Evolutionary conservation across 1,139 yeast species (phyloP).

Genomic region (Debaryomyces sp.): DNA sequence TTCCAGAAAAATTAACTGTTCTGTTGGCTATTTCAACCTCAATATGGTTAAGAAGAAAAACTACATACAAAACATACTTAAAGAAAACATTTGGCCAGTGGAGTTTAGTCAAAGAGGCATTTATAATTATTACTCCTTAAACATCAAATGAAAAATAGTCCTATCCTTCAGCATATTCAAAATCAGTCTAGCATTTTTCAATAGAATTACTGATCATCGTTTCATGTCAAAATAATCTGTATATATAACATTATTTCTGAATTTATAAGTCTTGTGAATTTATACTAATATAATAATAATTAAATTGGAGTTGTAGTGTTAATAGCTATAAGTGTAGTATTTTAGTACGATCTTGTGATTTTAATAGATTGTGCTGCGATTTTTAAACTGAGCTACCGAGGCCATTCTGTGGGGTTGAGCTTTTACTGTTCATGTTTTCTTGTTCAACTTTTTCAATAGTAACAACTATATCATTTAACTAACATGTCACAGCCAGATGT

Average conservation of each 20-base stretch:
- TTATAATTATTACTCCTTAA: constrained; percentile 66
- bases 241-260: background rate
- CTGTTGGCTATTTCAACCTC: constrained; percentile 52
- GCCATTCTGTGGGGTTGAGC: background rate
- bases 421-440: background rate
- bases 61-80: constrained; percentile 26
- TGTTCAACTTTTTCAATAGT: background rate
- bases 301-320: background rate
- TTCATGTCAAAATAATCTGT: background rate
- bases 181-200: background rate
- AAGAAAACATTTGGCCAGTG: constrained; percentile 63
- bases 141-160: constrained; percentile 30
- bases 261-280: background rate
- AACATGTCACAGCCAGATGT: constrained; percentile 20
- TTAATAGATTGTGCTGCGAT: background rate
- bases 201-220: background rate
- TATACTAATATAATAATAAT: background rate
- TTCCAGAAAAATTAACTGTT: constrained; percentile 62
- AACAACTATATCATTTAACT: background rate
- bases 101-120: constrained; percentile 69
- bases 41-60: constrained; percentile 37
- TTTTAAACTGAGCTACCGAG: background rate
- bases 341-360: background rate
- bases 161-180: background rate
- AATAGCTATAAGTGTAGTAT: background rate